A percentile compares a stretch with the other conserved stretches of the same genome.
phyloP scores from a whole-genome alignment of 1,284 basidiomycete genomes.

The Mycena sp. region DNA sequence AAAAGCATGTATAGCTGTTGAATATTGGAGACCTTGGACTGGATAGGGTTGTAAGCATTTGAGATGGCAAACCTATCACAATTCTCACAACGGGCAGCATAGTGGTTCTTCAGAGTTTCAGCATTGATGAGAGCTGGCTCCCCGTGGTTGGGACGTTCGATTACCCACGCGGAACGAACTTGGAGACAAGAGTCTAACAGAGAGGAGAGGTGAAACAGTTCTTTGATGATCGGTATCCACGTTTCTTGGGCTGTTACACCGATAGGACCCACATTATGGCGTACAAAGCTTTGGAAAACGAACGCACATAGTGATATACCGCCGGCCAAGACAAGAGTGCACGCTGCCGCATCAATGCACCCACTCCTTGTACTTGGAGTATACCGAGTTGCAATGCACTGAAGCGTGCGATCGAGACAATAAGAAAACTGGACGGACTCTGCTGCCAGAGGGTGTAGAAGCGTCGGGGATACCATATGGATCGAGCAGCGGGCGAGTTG shows the following conservation, averaged over 20 bases:
- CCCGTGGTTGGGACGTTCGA: constrained; percentile 33
- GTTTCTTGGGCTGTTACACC: constrained; percentile 22
- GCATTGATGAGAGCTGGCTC: constrained; percentile 29
- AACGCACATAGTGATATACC: constrained; percentile 24
- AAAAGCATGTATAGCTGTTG: constrained; percentile 28
- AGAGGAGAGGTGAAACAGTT: constrained; percentile 19
- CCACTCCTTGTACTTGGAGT: background rate
- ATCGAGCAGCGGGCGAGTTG: too few relatives aligned
- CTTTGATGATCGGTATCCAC: constrained; percentile 28
- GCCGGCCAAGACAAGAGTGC: constrained; percentile 15
- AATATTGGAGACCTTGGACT: constrained; percentile 30
- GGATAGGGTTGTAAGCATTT: background rate
- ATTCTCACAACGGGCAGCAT: constrained; percentile 22
- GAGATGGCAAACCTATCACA: background rate
- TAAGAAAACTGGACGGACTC: constrained; percentile 16
- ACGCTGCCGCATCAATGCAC: background rate
- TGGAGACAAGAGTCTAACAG: background rate
- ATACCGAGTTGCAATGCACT: constrained; percentile 23
- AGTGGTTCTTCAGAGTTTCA: constrained; percentile 27
- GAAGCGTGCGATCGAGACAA: constrained; percentile 14
- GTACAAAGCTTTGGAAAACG: background rate
- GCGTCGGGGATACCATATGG: too few relatives aligned
- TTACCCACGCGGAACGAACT: constrained; percentile 26
- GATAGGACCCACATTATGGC: background rate
- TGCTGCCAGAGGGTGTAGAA: background rate